These are phyloP conservation scores for Colletotrichum costaricense DNA, from an alignment of 2,329 filamentous ascomycete genomes.

Conservation along the genomic window DNA sequence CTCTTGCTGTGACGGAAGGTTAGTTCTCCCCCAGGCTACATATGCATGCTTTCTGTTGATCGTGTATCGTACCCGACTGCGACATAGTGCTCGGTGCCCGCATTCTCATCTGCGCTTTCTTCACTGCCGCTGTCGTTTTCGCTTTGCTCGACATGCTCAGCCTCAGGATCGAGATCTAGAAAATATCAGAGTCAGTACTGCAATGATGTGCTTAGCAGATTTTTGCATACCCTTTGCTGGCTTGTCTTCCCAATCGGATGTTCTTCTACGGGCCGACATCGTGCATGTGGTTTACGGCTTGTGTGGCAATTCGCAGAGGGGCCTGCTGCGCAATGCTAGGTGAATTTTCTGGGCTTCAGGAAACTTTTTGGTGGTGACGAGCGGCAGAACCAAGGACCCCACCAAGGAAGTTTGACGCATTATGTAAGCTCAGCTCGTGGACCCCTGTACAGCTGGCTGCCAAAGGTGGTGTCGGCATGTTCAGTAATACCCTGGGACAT, in stretches of 20 bases:
- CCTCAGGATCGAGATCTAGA: constrained; percentile 37
- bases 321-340: constrained; percentile 17
- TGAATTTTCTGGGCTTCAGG: constrained; percentile 36
- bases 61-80: constrained; percentile 69
- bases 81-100: constrained; percentile 88
- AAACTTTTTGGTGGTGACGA: constrained; percentile 38
- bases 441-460: not conserved
- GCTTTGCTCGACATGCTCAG: constrained; percentile 26
- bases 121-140: constrained; percentile 57
- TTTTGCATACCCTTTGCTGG: constrained; percentile 30
- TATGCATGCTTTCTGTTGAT: not conserved
- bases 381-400: constrained; percentile 34
- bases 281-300: constrained; percentile 1
- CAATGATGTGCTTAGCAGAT: not conserved
- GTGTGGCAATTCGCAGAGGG: not conserved
- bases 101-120: constrained; percentile 57
- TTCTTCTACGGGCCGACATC: constrained; percentile 27
- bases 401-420: not conserved
- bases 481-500: not conserved
- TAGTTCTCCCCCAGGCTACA: not conserved
- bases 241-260: constrained; percentile 35
- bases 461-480: too few species aligned
- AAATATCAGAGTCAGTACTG: not conserved
- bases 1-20: constrained; percentile 69
- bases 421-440: constrained; percentile 3